These are phyloP conservation scores for Sclerotinia trifoliorum DNA, from an alignment of 2,329 filamentous ascomycete genomes.

Conservation along the genomic window DNA sequence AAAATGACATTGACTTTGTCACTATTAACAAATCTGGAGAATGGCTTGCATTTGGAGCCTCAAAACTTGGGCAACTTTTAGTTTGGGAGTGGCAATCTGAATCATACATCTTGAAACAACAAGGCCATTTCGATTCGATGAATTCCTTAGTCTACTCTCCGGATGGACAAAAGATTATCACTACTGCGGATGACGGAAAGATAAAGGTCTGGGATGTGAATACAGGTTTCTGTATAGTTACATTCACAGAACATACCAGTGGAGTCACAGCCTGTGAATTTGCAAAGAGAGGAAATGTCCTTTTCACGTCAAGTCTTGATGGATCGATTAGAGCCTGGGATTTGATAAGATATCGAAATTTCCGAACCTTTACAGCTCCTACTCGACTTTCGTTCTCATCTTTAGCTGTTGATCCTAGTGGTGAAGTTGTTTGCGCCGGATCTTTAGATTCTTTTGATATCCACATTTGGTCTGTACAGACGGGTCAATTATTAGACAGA, in stretches of 20 bases:
- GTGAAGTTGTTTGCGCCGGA: conserved; percentile 92
- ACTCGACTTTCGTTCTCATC: conserved; percentile 89
- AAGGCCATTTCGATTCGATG: conserved; percentile 95
- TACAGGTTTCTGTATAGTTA: conserved; percentile 96
- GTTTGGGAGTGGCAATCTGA: conserved; percentile 99
- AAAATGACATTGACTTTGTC: conserved; percentile 93
- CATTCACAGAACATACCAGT: conserved; percentile 94
- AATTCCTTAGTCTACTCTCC: conserved; percentile 91
- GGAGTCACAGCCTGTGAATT: conserved; percentile 95
- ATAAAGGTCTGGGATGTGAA: conserved; percentile 98
- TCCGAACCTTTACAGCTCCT: conserved; percentile 93
- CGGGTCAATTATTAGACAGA: conserved; percentile 88
- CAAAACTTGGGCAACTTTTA: conserved; percentile 89
- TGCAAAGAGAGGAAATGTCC: conserved; percentile 88
- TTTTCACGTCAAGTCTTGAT: conserved; percentile 93
- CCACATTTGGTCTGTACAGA: conserved; percentile 98
- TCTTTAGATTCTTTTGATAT: conserved; percentile 96
- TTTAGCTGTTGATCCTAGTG: conserved; percentile 93
- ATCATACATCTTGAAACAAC: conserved; percentile 97
- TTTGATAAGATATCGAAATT: conserved; percentile 92
- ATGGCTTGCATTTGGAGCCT: conserved; percentile 96
- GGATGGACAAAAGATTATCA: conserved; percentile 89
- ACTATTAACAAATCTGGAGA: conserved; percentile 92
- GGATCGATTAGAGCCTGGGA: conserved; percentile 96
- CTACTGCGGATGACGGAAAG: conserved; percentile 93